Percentiles rank a stretch among this genome's conserved stretches.
phyloP scores from a whole-genome alignment of 768 basidiomycete species.

The Lactifluus echinatus region DNA sequence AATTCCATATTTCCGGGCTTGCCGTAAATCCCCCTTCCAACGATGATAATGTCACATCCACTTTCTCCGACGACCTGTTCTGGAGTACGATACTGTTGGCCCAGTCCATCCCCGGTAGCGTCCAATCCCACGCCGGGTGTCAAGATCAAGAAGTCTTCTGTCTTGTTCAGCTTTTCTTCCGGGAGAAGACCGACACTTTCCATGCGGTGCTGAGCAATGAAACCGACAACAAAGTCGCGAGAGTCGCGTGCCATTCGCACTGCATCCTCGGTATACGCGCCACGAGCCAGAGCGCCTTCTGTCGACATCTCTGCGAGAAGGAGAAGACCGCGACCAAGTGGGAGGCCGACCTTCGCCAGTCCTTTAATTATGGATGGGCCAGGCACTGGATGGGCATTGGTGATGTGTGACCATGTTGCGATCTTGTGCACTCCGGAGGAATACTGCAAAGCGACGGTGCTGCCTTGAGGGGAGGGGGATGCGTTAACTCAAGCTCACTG shows the following conservation, averaged over 20 bases:
- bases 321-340: conserved; percentile 77
- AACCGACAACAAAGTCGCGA: conserved; percentile 88
- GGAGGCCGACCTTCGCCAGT: conserved; percentile 76
- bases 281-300: conserved; percentile 74
- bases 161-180: conserved; percentile 5
- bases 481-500: background rate
- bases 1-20: conserved; percentile 38
- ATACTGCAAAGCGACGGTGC: conserved; percentile 94
- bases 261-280: conserved; percentile 74
- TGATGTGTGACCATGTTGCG: conserved; percentile 92
- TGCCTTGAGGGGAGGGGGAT: conserved; percentile 52
- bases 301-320: conserved; percentile 97
- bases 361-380: conserved; percentile 95
- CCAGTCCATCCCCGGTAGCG: conserved; percentile 37
- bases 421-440: conserved; percentile 89
- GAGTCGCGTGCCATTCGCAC: conserved; percentile 80
- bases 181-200: conserved; percentile 46
- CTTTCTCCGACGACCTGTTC: conserved; percentile 67
- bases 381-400: conserved; percentile 93
- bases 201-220: conserved; percentile 86
- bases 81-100: conserved; percentile 80
- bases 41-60: conserved; percentile 95
- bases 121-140: conserved; percentile 91
- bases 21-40: conserved; percentile 91
- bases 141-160: conserved; percentile 80